These are phyloP conservation scores for Mesembryanthemum crystallinum DNA, from an alignment of 148 eudicot genomes.

Conservation along the genomic window DNA sequence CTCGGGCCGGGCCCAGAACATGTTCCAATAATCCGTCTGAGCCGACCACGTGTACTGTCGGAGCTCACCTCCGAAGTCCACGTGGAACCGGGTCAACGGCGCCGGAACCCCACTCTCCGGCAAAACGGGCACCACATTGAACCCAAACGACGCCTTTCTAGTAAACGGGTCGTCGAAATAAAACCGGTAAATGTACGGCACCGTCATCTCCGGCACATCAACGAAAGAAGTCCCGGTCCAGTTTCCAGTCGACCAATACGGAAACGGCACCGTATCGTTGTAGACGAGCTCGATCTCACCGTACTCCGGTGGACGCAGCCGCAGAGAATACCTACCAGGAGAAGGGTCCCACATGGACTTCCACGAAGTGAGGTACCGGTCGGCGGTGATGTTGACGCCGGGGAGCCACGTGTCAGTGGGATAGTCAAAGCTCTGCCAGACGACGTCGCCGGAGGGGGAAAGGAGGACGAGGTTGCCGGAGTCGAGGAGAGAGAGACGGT, in stretches of 20 bases:
- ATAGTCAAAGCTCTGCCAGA: conserved; percentile 72
- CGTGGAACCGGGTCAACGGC: conserved; percentile 57
- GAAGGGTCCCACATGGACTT: conserved; percentile 50
- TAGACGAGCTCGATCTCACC: conserved; percentile 66
- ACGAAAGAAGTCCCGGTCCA: conserved; percentile 62
- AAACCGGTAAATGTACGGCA: conserved; percentile 67
- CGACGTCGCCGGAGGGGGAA: conserved; percentile 20
- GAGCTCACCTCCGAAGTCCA: conserved; percentile 49
- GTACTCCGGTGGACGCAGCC: conserved; percentile 49
- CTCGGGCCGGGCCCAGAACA: conserved; percentile 79
- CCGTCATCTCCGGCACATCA: conserved; percentile 74
- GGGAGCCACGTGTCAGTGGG: conserved; percentile 89
- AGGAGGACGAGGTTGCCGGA: conserved; percentile 51
- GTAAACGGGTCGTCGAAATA: conserved; percentile 50
- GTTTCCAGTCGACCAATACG: conserved; percentile 69
- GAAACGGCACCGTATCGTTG: neutral
- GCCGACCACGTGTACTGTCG: conserved; percentile 67
- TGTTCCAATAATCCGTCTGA: conserved; percentile 60
- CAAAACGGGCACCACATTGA: conserved; percentile 35
- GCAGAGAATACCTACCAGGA: conserved; percentile 57
- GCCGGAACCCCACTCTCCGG: conserved; percentile 32
- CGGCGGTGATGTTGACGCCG: conserved; percentile 58
- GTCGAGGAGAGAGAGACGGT: conserved; percentile 44
- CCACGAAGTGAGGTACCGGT: conserved; percentile 49
- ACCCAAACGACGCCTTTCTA: conserved; percentile 58